phyloP scores from a whole-genome alignment of 176 grass and related monocot species.

The Otatea glauca region DNA sequence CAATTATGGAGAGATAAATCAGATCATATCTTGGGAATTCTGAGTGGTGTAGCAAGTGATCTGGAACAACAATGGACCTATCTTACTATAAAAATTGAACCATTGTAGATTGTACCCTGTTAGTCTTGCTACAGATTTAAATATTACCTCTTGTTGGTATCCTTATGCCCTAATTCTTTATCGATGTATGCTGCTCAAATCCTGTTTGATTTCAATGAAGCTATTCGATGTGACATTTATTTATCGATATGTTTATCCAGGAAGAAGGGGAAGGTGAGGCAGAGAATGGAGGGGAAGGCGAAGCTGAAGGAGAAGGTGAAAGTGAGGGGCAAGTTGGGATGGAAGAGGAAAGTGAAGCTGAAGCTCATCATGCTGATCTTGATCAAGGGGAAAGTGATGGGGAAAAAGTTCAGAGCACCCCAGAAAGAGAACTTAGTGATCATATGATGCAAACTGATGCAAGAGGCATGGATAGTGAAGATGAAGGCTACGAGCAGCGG shows the following conservation, averaged over 20 bases:
- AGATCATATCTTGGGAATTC: background rate
- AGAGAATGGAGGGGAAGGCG: slow-evolving; percentile 64
- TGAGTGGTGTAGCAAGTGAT: background rate
- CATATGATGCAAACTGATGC: slow-evolving; percentile 58
- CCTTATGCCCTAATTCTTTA: slow-evolving; percentile 18
- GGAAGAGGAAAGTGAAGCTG: slow-evolving; percentile 87
- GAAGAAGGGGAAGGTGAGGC: slow-evolving; percentile 87
- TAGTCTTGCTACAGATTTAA: slow-evolving; percentile 15
- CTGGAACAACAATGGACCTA: background rate
- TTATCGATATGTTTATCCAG: slow-evolving; percentile 47
- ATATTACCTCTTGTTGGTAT: slow-evolving; percentile 21
- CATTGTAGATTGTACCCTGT: background rate
- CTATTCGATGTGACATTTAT: slow-evolving; percentile 20
- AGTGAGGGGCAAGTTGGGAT: slow-evolving; percentile 80
- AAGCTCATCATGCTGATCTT: slow-evolving; percentile 61
- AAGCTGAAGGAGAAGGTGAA: slow-evolving; percentile 77
- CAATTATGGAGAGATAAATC: background rate
- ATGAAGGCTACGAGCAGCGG: slow-evolving; percentile 75
- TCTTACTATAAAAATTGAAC: slow-evolving; percentile 16
- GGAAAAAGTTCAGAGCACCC: slow-evolving; percentile 73
- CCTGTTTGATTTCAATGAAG: background rate
- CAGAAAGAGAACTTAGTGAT: slow-evolving; percentile 75
- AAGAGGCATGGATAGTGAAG: slow-evolving; percentile 70
- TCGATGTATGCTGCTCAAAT: slow-evolving; percentile 11
- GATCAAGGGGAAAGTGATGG: slow-evolving; percentile 76